These are phyloP conservation scores for Aspergillus carlsbadensis DNA, from an alignment of 495 filamentous ascomycete species.

Conservation along the genomic window DNA sequence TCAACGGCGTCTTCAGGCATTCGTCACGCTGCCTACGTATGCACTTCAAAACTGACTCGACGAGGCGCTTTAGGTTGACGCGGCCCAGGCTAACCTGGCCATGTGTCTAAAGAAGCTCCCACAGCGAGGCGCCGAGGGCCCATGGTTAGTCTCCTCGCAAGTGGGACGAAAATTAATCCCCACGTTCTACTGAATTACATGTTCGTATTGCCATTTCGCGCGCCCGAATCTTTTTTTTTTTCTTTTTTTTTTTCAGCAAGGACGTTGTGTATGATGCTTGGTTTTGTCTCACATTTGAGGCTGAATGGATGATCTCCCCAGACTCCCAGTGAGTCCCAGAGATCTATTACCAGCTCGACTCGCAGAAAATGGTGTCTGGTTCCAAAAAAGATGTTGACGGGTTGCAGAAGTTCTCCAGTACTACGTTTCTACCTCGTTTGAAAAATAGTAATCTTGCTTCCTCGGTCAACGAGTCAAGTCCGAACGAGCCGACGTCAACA, in stretches of 20 bases:
- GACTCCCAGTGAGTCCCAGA: too few relatives aligned
- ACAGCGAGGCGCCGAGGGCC: neutral
- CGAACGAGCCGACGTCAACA: neutral
- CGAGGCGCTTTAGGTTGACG: neutral
- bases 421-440: too few relatives aligned
- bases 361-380: too few relatives aligned
- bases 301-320: too few relatives aligned
- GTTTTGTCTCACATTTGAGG: too few relatives aligned
- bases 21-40: neutral
- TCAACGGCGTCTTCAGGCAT: neutral
- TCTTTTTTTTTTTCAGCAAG: too few relatives aligned
- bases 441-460: neutral
- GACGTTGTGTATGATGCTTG: too few relatives aligned
- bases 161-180: neutral
- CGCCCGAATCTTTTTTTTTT: too few relatives aligned
- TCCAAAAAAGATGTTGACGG: too few relatives aligned
- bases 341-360: too few relatives aligned
- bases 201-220: neutral
- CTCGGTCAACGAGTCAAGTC: neutral
- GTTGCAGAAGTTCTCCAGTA: too few relatives aligned
- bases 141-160: neutral
- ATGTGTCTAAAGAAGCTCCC: neutral
- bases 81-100: neutral
- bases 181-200: neutral
- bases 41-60: neutral